A percentile compares a stretch with the other conserved stretches of the same genome.
Conservation (phyloP, 2,329 filamentous ascomycete species). For the Colletotrichum sojae region DNA sequence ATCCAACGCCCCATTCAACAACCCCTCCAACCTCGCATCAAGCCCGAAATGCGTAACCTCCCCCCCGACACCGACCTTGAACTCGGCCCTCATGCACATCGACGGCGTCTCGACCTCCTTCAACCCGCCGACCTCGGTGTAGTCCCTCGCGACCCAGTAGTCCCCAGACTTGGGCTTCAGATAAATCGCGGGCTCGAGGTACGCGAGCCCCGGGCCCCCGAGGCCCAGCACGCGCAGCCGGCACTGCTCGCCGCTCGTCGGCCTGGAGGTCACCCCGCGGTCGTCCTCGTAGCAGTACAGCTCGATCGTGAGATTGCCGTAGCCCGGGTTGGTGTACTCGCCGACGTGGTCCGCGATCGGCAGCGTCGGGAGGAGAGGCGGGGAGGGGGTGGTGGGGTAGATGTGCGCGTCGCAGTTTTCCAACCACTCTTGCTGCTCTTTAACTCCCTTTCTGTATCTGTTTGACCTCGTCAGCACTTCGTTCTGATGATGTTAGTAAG, state of each 20-base stretch:
- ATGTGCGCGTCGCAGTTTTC: conserved; percentile 41
- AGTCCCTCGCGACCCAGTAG: conserved; percentile 41
- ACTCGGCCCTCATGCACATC: conserved; percentile 17
- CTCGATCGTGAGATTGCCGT: conserved; percentile 42
- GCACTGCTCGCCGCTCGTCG: conserved; percentile 22
- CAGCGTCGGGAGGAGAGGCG: conserved; percentile 51
- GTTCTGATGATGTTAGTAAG: background rate
- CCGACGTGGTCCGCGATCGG: conserved; percentile 58
- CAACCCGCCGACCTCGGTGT: background rate
- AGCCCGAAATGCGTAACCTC: conserved; percentile 15
- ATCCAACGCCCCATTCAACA: background rate
- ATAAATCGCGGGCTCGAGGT: conserved; percentile 13
- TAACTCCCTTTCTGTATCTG: background rate
- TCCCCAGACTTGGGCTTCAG: conserved; percentile 42
- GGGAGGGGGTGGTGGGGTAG: conserved; percentile 36
- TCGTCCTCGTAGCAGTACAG: conserved; percentile 33
- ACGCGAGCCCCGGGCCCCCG: background rate
- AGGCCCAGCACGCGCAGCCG: conserved; percentile 33
- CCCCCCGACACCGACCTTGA: conserved; percentile 2
- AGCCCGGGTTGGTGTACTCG: conserved; percentile 53
- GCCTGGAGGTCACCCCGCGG: background rate
- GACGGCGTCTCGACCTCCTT: background rate
- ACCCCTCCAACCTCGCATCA: conserved; percentile 13
- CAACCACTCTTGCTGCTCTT: conserved; percentile 8
- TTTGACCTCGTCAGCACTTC: background rate